Conservation (phyloP, 805 yeast species). For the Wickerhamiella azyma region DNA sequence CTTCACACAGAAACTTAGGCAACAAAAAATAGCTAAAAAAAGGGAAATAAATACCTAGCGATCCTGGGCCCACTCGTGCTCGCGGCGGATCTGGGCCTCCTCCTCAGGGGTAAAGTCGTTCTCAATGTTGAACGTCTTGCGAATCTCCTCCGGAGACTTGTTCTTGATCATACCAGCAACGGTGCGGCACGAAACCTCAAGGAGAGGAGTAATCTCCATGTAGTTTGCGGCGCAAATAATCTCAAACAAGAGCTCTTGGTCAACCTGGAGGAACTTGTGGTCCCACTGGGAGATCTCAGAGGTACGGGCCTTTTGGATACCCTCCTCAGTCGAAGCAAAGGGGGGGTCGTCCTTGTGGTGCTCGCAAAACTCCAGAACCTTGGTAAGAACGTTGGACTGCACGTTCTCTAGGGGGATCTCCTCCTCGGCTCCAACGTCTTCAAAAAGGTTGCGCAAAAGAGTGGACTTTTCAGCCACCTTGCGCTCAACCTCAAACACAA, state of each 20-base stretch:
- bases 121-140: constrained; percentile 32
- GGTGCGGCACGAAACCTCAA: constrained; percentile 36
- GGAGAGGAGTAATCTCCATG: constrained; percentile 32
- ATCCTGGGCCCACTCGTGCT: constrained; percentile 34
- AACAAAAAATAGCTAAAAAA: background rate
- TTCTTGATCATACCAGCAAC: constrained; percentile 37
- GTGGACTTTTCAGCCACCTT: constrained; percentile 79
- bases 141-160: constrained; percentile 34
- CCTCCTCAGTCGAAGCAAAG: constrained; percentile 45
- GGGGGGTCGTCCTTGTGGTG: constrained; percentile 68
- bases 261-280: constrained; percentile 82
- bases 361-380: constrained; percentile 93
- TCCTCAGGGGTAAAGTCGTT: constrained; percentile 37
- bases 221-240: constrained; percentile 36
- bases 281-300: constrained; percentile 95
- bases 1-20: background rate
- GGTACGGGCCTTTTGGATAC: constrained; percentile 53
- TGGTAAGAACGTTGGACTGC: constrained; percentile 48
- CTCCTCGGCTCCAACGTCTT: constrained; percentile 52
- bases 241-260: constrained; percentile 45
- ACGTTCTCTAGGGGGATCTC: constrained; percentile 82
- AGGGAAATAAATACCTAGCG: constrained; percentile 13
- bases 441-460: constrained; percentile 73
- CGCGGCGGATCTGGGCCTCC: constrained; percentile 34
- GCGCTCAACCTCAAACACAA: constrained; percentile 22